Evolutionary conservation across 78 protist genomes (phyloP), one percentile per base, ranked within the genome.

Genomic region (Bigelowiella natans): DNA sequence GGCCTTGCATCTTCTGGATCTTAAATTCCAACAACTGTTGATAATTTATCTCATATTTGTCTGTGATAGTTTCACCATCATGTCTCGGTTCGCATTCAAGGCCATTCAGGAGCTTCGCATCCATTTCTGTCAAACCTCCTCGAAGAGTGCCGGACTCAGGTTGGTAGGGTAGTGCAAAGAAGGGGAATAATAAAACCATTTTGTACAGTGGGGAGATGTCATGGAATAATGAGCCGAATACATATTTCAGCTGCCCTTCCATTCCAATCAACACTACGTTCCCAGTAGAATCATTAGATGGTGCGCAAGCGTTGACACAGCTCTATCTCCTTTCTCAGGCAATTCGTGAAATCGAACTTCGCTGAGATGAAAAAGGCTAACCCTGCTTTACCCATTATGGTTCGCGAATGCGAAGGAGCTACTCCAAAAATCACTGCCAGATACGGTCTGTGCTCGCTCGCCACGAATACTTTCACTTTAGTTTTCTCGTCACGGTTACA

Each of bases 321-420:
- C 18, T 26, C 18, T 51, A 26, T 18, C 18, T 7, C 73, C 73
- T 51, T 51, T 18, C 18, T 18, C 89, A 87, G 89, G 40, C 82
- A 87, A 3, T 87, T 87, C 2, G 29, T 87, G 39, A 1, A 36
- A 1, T 1, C 36, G 30, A 38, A 87, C 2, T 87, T 39, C 31
- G 40, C 28, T 29, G 40, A 39, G 2, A 40, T 87, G 63, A 87
- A 87, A 39, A 36, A 87, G 89, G 89, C 89, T 38, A 36, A 87
- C 3, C 89, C 89, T 38, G 29, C 89, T 1, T 63, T 87, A 1
- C 89, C 89, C 63, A 87, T 87, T 3, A 40, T 87, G 1, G 51
- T 87, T 36, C 38, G 89, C 36, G 89, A 87, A 63, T 11, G 38
- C 3, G 0, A 40, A 2, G 89, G 31, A 11, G 63, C 39, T 30